These are phyloP conservation scores for Pyrenophora tritici-repentis DNA, from an alignment of 2,329 filamentous ascomycete genomes.

Conservation along the genomic window DNA sequence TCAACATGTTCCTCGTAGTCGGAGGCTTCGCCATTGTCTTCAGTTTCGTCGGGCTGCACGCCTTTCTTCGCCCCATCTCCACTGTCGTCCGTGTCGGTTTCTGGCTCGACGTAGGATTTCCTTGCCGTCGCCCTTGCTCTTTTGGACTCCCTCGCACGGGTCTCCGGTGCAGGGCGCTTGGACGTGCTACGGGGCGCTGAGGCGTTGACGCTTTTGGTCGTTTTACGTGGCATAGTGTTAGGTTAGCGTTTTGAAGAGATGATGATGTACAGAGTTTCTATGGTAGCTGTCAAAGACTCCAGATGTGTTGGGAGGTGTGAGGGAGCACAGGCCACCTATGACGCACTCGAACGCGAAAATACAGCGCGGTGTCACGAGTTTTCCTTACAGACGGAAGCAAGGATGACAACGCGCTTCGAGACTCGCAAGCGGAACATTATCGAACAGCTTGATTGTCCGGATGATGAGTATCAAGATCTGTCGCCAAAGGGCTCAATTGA, in stretches of 20 bases:
- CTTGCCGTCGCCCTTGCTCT: constrained; percentile 40
- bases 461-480: constrained; percentile 75
- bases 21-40: constrained; percentile 43
- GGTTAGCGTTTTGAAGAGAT: neutral
- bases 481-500: constrained; percentile 91
- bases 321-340: constrained; percentile 26
- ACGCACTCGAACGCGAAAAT: constrained; percentile 28
- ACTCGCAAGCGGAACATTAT: constrained; percentile 75
- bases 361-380: constrained; percentile 31
- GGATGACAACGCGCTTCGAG: constrained; percentile 44
- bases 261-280: neutral
- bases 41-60: constrained; percentile 38
- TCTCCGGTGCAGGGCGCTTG: constrained; percentile 43
- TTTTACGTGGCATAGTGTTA: constrained; percentile 39
- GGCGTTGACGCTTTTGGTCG: constrained; percentile 20
- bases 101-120: constrained; percentile 43
- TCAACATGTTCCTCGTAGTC: constrained; percentile 51
- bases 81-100: constrained; percentile 26
- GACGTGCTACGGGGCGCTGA: constrained; percentile 37
- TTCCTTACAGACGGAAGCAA: constrained; percentile 1
- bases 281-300: constrained; percentile 6
- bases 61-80: constrained; percentile 24
- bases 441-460: constrained; percentile 68
- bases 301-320: constrained; percentile 11
- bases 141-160: constrained; percentile 42